Base-by-base conservation (phyloP, 352 stramenopile species). In the Plasmopara halstedii region DNA sequence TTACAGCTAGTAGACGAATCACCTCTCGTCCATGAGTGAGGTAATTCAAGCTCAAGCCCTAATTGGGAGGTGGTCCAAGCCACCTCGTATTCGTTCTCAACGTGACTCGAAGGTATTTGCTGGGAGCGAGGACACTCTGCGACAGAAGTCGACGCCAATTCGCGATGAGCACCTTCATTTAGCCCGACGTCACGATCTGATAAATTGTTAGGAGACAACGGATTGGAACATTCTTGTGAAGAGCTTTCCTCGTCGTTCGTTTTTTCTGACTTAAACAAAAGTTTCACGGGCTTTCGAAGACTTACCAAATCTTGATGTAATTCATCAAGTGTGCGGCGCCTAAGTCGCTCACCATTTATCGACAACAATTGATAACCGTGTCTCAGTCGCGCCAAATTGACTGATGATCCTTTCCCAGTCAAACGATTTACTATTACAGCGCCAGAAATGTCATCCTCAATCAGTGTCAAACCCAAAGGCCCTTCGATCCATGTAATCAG, bases 361-460 rank as follows among this genome's bases (percentile, higher is more conserved):
- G 68, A 70, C 8, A 62, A 53, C 2, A 88, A 62, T 13, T 67
- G 40, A 42, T 60, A 73, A 3, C 73, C 76, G 23, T 74, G 58
- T 8, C 70, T 51, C 7, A 88, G 35, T 0, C 38, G 45, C 9
- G 74, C 64, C 14, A 88, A 53, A 6, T 67, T 66, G 2, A 29
- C 32, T 2, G 70, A 63, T 0, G 51, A 64, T 0, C 76, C 73
- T 46, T 80, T 81, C n/a, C 73, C 73, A n/a, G 76, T 88, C 39
- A 88, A 64, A 11, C 76, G 73, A 42, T 78, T 79, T 42, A 88
- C 70, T 7, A 73, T n/a, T 10, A 70, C 53, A 25, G 67, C 55
- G 1, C 69, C 67, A 8, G 68, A 73, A 37, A 77, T 70, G 23
- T 57, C 41, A 22, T 84, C 73, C 37, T 82, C 61, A 17, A 70